Conservation (phyloP, 2,329 filamentous ascomycete genomes). For the Fusarium burgessii region DNA sequence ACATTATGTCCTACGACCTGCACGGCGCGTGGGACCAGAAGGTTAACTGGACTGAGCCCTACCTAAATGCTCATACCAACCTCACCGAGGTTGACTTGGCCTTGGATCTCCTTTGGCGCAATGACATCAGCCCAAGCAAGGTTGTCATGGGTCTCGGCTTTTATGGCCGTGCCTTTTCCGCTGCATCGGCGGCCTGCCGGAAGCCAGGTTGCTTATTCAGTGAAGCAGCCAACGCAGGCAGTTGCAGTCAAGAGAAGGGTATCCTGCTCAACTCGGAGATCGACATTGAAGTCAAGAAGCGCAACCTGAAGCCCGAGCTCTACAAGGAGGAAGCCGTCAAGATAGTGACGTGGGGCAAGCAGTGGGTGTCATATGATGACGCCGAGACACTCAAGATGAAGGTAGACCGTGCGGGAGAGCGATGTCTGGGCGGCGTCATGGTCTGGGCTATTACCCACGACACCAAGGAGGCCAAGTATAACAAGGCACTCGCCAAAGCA, state of each 20-base stretch:
- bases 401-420: not conserved
- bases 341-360: not conserved
- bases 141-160: conserved; percentile 19
- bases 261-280: conserved; percentile 18
- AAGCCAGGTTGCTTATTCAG: conserved; percentile 21
- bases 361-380: conserved; percentile 26
- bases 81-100: conserved; percentile 17
- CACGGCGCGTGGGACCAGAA: conserved; percentile 17
- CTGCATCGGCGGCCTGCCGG: not conserved
- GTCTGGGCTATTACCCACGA: conserved; percentile 32
- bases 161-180: conserved; percentile 32
- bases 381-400: conserved; percentile 15
- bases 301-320: not conserved
- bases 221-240: not conserved
- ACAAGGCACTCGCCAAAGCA: conserved; percentile 1
- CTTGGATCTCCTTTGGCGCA: conserved; percentile 26
- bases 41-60: not conserved
- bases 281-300: not conserved
- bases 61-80: conserved; percentile 32
- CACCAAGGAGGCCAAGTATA: conserved; percentile 14
- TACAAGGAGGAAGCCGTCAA: conserved; percentile 19
- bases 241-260: conserved; percentile 7
- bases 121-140: conserved; percentile 1
- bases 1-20: conserved; percentile 47
- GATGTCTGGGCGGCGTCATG: conserved; percentile 27